Base-by-base conservation (phyloP, 805 yeast genomes). In the Candida hungchunana region DNA sequence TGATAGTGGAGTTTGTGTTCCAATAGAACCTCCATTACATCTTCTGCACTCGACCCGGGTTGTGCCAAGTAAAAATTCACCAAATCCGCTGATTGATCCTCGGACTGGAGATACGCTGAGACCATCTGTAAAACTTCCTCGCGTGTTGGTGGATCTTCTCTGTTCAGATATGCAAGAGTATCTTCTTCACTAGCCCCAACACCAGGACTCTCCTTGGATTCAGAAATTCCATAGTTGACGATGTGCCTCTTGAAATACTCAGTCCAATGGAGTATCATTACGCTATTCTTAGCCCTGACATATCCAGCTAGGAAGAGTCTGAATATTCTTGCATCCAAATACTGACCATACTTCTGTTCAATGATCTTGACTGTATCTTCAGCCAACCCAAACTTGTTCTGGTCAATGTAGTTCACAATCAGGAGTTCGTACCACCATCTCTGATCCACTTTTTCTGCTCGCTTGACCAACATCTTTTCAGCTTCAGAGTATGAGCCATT, bases 361-460 rank as follows among this genome's bases (percentile, higher is more conserved):
- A 66, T 59, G 6, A 52, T 46, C 1, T 38, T 21, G 4, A 67
- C 57, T 2, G 64, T 29, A 2, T 44, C 44, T 27, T 66, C 66
- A 17, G 75, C 73, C n/a, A 48, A 46, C 5, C 42, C 53, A 5
- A 66, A 36, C 21, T 60, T 50, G 12, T 55, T 56, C n/a, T 51
- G 46, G 7, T 59, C 53, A 22, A 74, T 42, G 30, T 63, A 58
- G 6, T 69, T 57, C 39, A 59, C 60, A 37, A 66, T 55, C n/a
- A 77, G 74, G 17, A 67, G 38, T 33, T 74, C 79, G 39, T 58
- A 56, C 80, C 80, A 75, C 64, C 76, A 75, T 36, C 76, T 51
- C 39, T 71, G 65, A 20, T 66, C 63, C 6, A 59, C 49, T 21
- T 64, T 64, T 3, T 42, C 51, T 6, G 37, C 26, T 8, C 33